These are phyloP conservation scores for Gnaphalium uliginosum DNA, from an alignment of 129 eudicot species.

Conservation along the genomic window DNA sequence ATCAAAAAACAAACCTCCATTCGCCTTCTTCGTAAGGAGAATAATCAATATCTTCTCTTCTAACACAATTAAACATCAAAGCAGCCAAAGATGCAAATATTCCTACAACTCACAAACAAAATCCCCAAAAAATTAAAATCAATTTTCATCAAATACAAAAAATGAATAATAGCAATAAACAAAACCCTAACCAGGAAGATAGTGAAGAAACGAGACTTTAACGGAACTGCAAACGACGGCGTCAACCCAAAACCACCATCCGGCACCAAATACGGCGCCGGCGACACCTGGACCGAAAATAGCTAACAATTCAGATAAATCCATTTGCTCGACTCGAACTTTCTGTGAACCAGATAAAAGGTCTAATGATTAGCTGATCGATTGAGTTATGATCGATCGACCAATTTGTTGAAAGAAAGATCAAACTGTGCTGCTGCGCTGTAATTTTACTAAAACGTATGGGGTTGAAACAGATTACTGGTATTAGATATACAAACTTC, in stretches of 20 bases:
- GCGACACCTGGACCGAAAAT: conserved; percentile 91
- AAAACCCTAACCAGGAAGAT: conserved; percentile 72
- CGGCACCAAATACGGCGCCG: conserved; percentile 96
- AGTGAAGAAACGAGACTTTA: conserved; percentile 80
- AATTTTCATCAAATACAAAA: background rate
- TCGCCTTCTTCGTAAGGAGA: conserved; percentile 99
- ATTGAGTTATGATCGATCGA: too few relatives aligned
- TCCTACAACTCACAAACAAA: conserved; percentile 44
- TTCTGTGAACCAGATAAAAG: background rate
- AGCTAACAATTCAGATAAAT: conserved; percentile 66
- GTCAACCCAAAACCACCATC: conserved; percentile 99
- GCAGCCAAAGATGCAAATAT: conserved; percentile 96
- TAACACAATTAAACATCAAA: conserved; percentile 96
- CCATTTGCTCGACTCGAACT: conserved; percentile 42
- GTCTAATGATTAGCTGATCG: background rate
- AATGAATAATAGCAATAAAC: background rate
- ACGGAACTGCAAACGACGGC: conserved; percentile 95
- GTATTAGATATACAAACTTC: too few relatives aligned
- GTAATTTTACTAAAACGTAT: too few relatives aligned
- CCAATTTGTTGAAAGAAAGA: too few relatives aligned
- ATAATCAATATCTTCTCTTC: conserved; percentile 89
- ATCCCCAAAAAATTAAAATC: background rate
- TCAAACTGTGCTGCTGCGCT: too few relatives aligned
- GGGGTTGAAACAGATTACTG: too few relatives aligned
- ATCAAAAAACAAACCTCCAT: conserved; percentile 63